Conservation (phyloP, 768 basidiomycete genomes). For the Boletus rex-veris region DNA sequence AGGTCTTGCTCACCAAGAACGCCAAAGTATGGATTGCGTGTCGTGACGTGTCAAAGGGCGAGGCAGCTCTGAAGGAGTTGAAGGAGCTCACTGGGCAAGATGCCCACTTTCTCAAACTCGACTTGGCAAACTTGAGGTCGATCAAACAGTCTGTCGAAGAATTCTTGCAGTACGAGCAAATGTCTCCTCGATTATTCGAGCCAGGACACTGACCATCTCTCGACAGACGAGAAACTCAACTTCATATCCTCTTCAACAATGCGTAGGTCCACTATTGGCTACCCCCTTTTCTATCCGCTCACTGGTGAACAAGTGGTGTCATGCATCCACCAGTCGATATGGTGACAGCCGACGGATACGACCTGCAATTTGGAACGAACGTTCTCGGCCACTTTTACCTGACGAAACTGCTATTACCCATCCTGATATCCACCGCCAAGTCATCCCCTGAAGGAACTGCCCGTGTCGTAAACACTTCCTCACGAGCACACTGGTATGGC, state of each 20-base stretch:
- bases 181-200: conserved; percentile 21
- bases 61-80: conserved; percentile 39
- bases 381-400: conserved; percentile 12
- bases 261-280: neutral
- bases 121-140: conserved; percentile 31
- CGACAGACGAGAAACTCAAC: conserved; percentile 1
- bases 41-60: conserved; percentile 38
- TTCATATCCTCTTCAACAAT: conserved; percentile 13
- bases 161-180: conserved; percentile 28
- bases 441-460: conserved; percentile 21
- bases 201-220: conserved; percentile 20
- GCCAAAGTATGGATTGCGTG: conserved; percentile 47
- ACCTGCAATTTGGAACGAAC: conserved; percentile 7
- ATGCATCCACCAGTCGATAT: conserved; percentile 4
- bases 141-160: conserved; percentile 30
- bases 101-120: conserved; percentile 29
- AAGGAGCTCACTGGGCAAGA: conserved; percentile 33
- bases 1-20: conserved; percentile 12
- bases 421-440: conserved; percentile 25
- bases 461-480: conserved; percentile 33
- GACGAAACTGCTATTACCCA: conserved; percentile 6
- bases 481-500: conserved; percentile 13
- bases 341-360: conserved; percentile 9
- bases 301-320: neutral
- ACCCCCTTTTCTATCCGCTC: neutral